Evolutionary conservation across 169 alveolate genomes (phyloP), one percentile per base, ranked within the genome.

Genomic region (Eimeria falciformis): DNA sequence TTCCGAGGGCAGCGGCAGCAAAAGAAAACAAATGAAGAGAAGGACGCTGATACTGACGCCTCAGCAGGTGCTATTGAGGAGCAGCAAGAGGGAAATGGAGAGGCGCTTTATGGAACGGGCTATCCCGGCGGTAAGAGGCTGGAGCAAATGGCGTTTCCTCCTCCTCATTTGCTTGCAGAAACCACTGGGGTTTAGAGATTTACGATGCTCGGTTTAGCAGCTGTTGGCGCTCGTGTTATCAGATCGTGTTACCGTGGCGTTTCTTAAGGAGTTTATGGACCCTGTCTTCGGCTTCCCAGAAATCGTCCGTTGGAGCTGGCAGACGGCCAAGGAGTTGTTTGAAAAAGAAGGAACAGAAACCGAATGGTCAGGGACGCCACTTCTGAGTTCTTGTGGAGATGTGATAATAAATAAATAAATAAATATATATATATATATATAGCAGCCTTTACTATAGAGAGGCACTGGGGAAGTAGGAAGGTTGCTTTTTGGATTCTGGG

Each of bases 241-340:
- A 33, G 99, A 98, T 93, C 98, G 99, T 12, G 94, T 95, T 62
- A 98, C 99, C 9, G 92, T 93, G 75, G 95, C 96, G 62, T 98
- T 98, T 97, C 95, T 99, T 50, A 95, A 97, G 77, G 92, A 93
- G 11, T 96, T 94, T 84, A 95, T 96, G 88, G 98, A 98, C 92
- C 94, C 97, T 18, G 95, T 98, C 56, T 99, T 98, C 96, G 99
- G 99, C n/a, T 98, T 96, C 94, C 99, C 99, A 29, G 93, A 91
- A 90, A 88, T 96, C 78, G 98, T 96, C 6, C 97, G 98, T 14
- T 95, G 94, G 79, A 96, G 98, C 77, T 97, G 98, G 98, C 92
- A 97, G 55, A 97, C 98, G 27, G 98, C 98, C 33, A 92, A 93
- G 75, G 94, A 91, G 69, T 89, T 97, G 77, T 87, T 96, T n/a